Conservation (phyloP, 371 early-diverging fungal species). For the Lichtheimia ramosa region DNA sequence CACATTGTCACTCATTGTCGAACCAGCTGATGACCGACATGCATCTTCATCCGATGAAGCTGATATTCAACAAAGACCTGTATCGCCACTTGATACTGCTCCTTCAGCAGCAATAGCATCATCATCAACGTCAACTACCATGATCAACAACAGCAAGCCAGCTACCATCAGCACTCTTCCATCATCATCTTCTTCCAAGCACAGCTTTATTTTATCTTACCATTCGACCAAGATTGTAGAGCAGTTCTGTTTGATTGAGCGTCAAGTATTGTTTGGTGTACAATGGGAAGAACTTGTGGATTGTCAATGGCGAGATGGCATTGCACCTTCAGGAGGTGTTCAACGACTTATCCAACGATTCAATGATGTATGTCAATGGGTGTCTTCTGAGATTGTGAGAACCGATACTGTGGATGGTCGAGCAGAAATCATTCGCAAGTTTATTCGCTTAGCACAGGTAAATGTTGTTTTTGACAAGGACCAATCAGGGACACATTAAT, state of each 20-base stretch:
- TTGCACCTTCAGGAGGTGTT: constrained; percentile 35
- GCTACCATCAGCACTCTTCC: background rate
- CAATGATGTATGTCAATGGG: constrained; percentile 73
- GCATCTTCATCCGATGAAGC: constrained; percentile 2
- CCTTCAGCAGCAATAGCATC: background rate
- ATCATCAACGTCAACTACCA: background rate
- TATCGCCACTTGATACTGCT: background rate
- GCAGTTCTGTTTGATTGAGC: constrained; percentile 65
- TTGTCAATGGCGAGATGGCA: constrained; percentile 46
- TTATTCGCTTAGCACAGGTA: constrained; percentile 73
- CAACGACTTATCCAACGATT: constrained; percentile 65
- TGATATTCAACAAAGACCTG: too few relatives aligned
- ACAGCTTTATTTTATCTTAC: constrained; percentile 52
- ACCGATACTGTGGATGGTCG: constrained; percentile 53
- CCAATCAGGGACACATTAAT: background rate
- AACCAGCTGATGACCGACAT: constrained; percentile 15
- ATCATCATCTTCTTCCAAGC: background rate
- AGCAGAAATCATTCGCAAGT: constrained; percentile 65
- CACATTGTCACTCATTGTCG: constrained; percentile 16
- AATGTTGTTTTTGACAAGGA: background rate
- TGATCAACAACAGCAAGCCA: background rate
- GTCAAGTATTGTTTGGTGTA: constrained; percentile 54
- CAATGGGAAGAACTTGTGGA: constrained; percentile 69
- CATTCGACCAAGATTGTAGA: constrained; percentile 58
- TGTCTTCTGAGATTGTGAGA: constrained; percentile 64